Base-by-base conservation (phyloP, 1,284 basidiomycete genomes). In the Cryptococcus hybrid region DNA sequence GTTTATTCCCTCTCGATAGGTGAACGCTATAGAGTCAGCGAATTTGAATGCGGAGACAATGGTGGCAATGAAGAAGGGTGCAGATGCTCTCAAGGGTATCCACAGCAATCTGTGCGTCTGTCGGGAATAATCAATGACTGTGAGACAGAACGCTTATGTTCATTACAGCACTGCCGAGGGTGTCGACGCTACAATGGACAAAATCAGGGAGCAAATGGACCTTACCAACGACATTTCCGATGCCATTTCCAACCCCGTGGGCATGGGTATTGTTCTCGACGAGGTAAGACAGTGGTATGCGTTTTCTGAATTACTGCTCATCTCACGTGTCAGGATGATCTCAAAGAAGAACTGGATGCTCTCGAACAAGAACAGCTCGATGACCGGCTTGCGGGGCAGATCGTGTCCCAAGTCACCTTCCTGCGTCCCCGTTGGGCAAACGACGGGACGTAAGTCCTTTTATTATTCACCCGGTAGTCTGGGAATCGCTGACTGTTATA, bases 31-130 rank as follows among this genome's bases (percentile, higher is more conserved):
- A 57, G 96, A 99, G 79, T 92, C 90, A 18, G 96, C 96, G 51
- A 99, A 98, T 81, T 85, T 99, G 80, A 99, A 99, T 79, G 88
- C 92, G 71, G 94, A 98, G 83, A 98, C 93, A 36, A 94, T 99
- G 90, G 82, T 85, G 35, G 94, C 92, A 35, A 98, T 99, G 92
- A 94, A 93, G 87, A 90, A 91, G 79, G 96, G 92, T 45, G 86
- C 93, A 0, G 87, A 89, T 63, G 96, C 90, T 13, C 84, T 99
- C 75, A 90, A 90, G 80, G 84, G 85, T 49, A 98, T 99, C 58
- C 96, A 99, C 72, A 88, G 88, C 55, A 88, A 87, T 70, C 84
- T 98, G 92, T 95, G 64, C 73, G 91, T 37, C n/a, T 50, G 4
- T 43, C 18, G 34, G 24, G 24, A 24, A 24, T 24, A 24, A 24